Conservation (phyloP, 2,329 filamentous ascomycete species). For the Aspergillus sp. region DNA sequence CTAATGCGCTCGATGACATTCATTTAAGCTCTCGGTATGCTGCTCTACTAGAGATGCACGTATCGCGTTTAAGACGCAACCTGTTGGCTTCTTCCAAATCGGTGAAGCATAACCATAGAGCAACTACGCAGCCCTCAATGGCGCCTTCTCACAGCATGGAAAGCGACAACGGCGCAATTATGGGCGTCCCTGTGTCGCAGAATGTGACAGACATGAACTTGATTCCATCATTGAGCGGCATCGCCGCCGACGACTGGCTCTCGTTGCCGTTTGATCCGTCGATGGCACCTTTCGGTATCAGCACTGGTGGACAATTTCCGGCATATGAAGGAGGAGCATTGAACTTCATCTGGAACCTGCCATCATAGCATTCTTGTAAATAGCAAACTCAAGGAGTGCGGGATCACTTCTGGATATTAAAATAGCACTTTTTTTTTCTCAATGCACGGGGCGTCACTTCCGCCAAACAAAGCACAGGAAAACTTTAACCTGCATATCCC, state of each 20-base stretch:
- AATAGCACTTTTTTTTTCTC: background rate
- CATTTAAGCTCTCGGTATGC: conserved; percentile 56
- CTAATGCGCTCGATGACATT: conserved; percentile 55
- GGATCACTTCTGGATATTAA: background rate
- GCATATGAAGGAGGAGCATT: conserved; percentile 44
- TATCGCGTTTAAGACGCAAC: conserved; percentile 44
- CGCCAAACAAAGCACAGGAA: background rate
- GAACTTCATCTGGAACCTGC: conserved; percentile 49
- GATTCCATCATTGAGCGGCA: conserved; percentile 32
- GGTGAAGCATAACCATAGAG: conserved; percentile 28
- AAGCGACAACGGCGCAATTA: conserved; percentile 21
- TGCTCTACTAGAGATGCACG: conserved; percentile 51
- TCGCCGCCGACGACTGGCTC: conserved; percentile 45
- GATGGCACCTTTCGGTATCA: conserved; percentile 47
- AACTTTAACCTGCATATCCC: conserved; percentile 1
- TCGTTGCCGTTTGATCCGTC: conserved; percentile 47
- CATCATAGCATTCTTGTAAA: conserved; percentile 27
- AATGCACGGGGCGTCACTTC: background rate
- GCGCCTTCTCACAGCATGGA: conserved; percentile 32
- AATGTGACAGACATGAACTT: conserved; percentile 31
- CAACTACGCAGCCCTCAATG: conserved; percentile 33
- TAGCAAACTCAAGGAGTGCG: background rate
- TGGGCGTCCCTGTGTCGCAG: conserved; percentile 26
- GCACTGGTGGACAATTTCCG: conserved; percentile 39
- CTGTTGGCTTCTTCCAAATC: conserved; percentile 39